Evolutionary conservation across 345 rosid genomes (phyloP).

Genomic region (Bretschneidera sinensis): DNA sequence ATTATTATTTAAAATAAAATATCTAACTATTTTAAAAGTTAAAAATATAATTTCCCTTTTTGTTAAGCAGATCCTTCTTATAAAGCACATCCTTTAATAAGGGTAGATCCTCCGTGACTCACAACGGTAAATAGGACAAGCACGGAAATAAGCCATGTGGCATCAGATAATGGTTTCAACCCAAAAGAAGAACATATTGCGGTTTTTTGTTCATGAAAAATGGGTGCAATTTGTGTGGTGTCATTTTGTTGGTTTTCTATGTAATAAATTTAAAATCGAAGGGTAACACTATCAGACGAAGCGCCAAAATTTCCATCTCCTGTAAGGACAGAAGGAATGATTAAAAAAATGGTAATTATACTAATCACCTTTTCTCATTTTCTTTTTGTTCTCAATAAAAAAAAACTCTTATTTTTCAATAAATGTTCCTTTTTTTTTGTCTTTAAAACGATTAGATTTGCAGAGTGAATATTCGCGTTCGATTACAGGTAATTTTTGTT

Average conservation of each 20-base stretch:
- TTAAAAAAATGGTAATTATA: background rate
- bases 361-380: background rate
- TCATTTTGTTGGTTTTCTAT: constrained; percentile 19
- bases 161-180: constrained; percentile 8
- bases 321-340: background rate
- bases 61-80: too few species aligned
- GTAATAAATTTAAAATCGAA: constrained; percentile 11
- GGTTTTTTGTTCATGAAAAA: constrained; percentile 5
- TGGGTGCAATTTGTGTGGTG: too few species aligned
- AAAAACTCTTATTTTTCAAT: constrained; percentile 9
- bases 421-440: background rate
- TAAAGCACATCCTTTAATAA: too few species aligned
- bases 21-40: too few species aligned
- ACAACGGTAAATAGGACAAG: background rate
- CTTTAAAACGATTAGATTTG: constrained; percentile 1
- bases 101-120: too few species aligned
- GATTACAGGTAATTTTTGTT: constrained; percentile 20
- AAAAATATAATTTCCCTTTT: too few species aligned
- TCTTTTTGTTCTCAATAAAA: constrained; percentile 10
- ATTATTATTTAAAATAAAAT: too few species aligned
- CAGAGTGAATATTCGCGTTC: constrained; percentile 6
- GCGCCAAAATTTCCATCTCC: constrained; percentile 34
- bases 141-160: constrained; percentile 22
- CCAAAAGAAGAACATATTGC: constrained; percentile 7
- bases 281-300: constrained; percentile 20